These are phyloP conservation scores for Sclerotinia glacialis DNA, from an alignment of 2,329 filamentous ascomycete species.

Conservation along the genomic window DNA sequence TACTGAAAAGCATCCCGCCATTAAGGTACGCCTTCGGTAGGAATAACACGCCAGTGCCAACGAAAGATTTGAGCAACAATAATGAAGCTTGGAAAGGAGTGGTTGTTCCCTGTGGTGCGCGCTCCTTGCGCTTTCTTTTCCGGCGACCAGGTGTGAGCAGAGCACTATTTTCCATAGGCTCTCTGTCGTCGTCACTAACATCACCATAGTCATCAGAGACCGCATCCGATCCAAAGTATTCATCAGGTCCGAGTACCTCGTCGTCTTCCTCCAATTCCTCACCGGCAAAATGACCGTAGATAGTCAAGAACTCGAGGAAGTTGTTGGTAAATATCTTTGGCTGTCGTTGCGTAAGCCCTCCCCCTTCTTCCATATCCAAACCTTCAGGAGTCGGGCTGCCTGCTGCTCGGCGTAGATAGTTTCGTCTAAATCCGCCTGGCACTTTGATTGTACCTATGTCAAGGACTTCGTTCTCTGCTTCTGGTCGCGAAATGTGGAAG, in stretches of 20 bases:
- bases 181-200: constrained; percentile 63
- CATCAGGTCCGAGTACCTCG: constrained; percentile 79
- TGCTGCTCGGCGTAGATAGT: constrained; percentile 78
- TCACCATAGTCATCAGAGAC: constrained; percentile 58
- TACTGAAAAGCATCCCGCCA: constrained; percentile 96
- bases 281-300: constrained; percentile 97
- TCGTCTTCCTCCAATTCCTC: constrained; percentile 97
- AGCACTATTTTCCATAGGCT: constrained; percentile 84
- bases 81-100: constrained; percentile 76
- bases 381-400: constrained; percentile 55
- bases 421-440: constrained; percentile 87
- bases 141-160: constrained; percentile 74
- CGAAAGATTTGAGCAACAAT: constrained; percentile 93
- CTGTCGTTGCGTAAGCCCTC: constrained; percentile 39
- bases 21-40: constrained; percentile 90
- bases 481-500: constrained; percentile 73
- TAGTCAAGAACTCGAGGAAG: constrained; percentile 90
- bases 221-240: constrained; percentile 82
- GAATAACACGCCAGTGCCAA: constrained; percentile 93
- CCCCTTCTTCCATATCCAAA: constrained; percentile 40
- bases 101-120: constrained; percentile 71
- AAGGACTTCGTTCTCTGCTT: constrained; percentile 74
- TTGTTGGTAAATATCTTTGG: constrained; percentile 78
- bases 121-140: constrained; percentile 72
- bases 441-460: constrained; percentile 90